Percentiles rank a stretch among this genome's conserved stretches.
phyloP scores from a whole-genome alignment of 257 asterid genomes.

The Eucommia ulmoides region DNA sequence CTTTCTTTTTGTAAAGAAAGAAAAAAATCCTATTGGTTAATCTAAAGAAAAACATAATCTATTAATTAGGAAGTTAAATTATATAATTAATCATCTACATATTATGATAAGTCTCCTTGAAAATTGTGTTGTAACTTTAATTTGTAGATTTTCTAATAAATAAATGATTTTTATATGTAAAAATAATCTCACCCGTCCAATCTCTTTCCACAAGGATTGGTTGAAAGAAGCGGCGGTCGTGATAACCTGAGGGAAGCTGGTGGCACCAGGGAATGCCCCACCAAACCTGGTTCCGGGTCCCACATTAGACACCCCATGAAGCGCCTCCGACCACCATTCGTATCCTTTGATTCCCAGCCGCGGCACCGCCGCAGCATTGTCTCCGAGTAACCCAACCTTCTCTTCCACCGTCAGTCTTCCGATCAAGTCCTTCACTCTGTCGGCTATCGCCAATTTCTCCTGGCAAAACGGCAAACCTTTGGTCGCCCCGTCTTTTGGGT shows the following conservation, averaged over 20 bases:
- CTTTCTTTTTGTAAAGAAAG: too few relatives aligned
- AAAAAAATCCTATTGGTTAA: too few relatives aligned
- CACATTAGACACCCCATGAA: constrained; percentile 72
- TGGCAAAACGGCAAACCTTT: constrained; percentile 39
- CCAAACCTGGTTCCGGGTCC: constrained; percentile 77
- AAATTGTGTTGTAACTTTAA: too few relatives aligned
- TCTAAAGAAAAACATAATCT: too few relatives aligned
- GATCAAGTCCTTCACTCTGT: constrained; percentile 55
- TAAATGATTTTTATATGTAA: too few relatives aligned
- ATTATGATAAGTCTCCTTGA: too few relatives aligned
- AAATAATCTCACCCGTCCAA: constrained; percentile 47
- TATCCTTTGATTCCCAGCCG: constrained; percentile 60
- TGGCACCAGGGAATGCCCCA: constrained; percentile 68
- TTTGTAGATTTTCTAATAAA: too few relatives aligned
- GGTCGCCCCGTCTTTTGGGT: constrained; percentile 22
- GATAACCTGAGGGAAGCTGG: constrained; percentile 88
- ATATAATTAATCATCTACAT: too few relatives aligned
- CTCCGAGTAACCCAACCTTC: constrained; percentile 49
- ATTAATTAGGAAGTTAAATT: too few relatives aligned
- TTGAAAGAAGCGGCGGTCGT: constrained; percentile 81
- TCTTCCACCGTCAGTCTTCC: constrained; percentile 63
- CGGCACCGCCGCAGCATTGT: constrained; percentile 52
- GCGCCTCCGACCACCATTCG: constrained; percentile 98
- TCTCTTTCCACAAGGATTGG: constrained; percentile 64
- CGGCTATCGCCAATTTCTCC: constrained; percentile 18